Evolutionary conservation across 345 rosid species (phyloP).

Genomic region (Atalantia buxifolia): DNA sequence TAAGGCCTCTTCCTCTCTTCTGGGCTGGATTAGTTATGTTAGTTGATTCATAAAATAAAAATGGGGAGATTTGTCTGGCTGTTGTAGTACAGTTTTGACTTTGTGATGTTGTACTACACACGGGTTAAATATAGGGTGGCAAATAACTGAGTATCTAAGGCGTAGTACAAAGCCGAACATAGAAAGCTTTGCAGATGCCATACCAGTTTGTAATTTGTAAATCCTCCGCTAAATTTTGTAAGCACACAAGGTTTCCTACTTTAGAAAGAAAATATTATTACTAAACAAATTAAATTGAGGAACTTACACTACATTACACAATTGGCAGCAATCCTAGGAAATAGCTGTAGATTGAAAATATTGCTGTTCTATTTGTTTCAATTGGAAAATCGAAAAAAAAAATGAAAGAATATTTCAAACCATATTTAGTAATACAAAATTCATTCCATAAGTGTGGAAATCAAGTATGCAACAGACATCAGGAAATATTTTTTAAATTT

Average conservation of each 20-base stretch:
- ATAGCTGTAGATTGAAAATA: too few species aligned
- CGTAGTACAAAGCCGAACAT: background rate
- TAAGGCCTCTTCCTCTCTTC: background rate
- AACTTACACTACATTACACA: background rate
- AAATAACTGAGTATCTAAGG: background rate
- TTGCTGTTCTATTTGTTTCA: too few species aligned
- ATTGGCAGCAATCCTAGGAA: background rate
- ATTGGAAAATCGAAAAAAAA: too few species aligned
- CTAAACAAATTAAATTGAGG: background rate
- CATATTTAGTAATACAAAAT: background rate
- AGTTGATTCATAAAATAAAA: background rate
- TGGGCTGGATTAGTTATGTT: background rate
- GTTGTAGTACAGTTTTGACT: conserved; percentile 30
- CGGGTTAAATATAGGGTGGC: background rate
- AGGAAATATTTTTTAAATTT: too few species aligned
- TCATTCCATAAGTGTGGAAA: background rate
- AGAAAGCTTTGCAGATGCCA: background rate
- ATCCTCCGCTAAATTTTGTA: background rate
- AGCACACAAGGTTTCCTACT: background rate
- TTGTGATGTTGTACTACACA: conserved; percentile 9
- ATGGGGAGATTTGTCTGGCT: background rate
- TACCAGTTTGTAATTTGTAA: background rate
- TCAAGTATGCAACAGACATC: background rate
- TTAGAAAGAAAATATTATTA: background rate
- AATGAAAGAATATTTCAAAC: too few species aligned